Base-by-base conservation (phyloP, 805 yeast species). In the Wickerhamomyces bisporus region DNA sequence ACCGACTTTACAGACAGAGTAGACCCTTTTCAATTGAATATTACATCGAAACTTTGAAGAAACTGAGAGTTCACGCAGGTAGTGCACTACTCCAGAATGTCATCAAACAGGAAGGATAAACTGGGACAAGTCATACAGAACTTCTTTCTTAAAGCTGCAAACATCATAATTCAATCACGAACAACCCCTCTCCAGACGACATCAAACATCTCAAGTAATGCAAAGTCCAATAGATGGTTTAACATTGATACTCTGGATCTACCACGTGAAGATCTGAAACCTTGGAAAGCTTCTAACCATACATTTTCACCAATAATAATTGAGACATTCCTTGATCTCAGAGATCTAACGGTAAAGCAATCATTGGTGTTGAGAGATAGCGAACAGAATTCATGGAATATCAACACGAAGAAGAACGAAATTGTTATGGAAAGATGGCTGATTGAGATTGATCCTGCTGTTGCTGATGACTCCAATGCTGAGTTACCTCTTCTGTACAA, bases 381-480 rank as follows among this genome's bases (percentile, higher is more conserved):
- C 4, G 68, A 69, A 7, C 73, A 70, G 18, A 67, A 68, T 44
- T 52, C 70, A 12, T 79, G 82, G 73, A 64, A 73, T 9, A 79
- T 79, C 11, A 82, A 81, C 12, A 67, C 73, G 3, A 77, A 74
- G 51, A 83, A 83, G 51, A 70, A 77, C 14, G 98, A 91, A 59
- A 75, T 93, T n/a, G 96, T 93, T 2, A 63, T 93, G 40, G 98
- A 93, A 55, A 71, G 98, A 42, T 93, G 98, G 98, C 68, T 87
- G 18, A 64, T 93, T 25, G 96, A 89, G 57, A 74, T 89, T 43
- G 89, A 83, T 51, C 61, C 74, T 14, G 64, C 62, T 30, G 58
- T 57, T 11, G 19, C 65, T 55, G 55, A 64, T 53, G 47, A 47
- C 7, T 46, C 32, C 23, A 43, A 61, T 3, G 69, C 68, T 17